phyloP scores from a whole-genome alignment of 2,329 filamentous ascomycete genomes.

The Fusarium musae region DNA sequence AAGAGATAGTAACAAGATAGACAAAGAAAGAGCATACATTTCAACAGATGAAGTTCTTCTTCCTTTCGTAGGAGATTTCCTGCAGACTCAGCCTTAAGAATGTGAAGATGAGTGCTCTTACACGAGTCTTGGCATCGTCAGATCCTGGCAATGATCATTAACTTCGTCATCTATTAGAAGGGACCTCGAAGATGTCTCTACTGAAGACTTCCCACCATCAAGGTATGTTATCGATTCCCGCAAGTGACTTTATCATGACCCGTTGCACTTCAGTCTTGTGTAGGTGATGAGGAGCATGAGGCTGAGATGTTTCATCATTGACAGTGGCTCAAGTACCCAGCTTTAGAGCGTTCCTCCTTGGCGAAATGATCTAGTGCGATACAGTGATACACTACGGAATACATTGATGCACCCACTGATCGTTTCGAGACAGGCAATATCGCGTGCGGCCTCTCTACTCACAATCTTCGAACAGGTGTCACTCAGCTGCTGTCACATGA shows the following conservation, averaged over 20 bases:
- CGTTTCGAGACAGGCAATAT: not conserved
- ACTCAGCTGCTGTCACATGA: not conserved
- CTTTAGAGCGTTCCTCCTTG: not conserved
- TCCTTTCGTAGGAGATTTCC: not conserved
- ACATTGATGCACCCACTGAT: not conserved
- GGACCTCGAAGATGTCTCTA: not conserved
- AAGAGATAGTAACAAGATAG: not conserved
- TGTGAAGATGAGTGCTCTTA: not conserved
- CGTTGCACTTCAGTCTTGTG: not conserved
- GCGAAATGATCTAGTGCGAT: not conserved
- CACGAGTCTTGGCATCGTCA: not conserved
- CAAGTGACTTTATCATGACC: not conserved
- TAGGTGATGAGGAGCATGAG: not conserved
- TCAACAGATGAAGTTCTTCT: not conserved
- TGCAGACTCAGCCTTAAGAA: not conserved
- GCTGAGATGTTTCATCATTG: not conserved
- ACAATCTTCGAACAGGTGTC: not conserved
- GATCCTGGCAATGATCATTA: not conserved
- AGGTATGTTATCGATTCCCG: too few relatives aligned
- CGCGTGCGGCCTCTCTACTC: not conserved
- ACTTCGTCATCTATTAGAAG: not conserved
- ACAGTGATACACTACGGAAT: too few relatives aligned
- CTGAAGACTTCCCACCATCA: not conserved
- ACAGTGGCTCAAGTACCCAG: not conserved
- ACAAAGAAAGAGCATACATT: not conserved